Evolutionary conservation across 2,329 filamentous ascomycete species (phyloP).

Genomic region (Coniochaeta sp.): DNA sequence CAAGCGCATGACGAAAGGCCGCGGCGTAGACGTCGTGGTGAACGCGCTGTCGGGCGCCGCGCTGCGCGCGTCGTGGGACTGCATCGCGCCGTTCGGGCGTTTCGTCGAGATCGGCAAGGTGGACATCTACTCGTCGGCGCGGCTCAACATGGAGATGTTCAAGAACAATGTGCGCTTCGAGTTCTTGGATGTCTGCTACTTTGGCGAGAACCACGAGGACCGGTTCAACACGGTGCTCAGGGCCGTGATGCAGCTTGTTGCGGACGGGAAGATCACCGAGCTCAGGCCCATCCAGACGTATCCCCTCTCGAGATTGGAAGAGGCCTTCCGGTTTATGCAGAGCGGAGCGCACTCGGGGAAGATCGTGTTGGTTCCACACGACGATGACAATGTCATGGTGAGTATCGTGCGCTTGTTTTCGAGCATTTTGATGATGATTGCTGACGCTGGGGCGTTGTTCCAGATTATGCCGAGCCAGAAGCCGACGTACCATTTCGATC

Average conservation of each 20-base stretch:
- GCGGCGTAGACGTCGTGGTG: constrained; percentile 28
- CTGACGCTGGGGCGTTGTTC: not conserved
- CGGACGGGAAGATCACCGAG: not conserved
- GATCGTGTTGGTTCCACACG: not conserved
- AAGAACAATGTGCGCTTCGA: constrained; percentile 21
- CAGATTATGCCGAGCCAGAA: not conserved
- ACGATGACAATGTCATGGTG: not conserved
- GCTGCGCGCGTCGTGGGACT: constrained; percentile 32
- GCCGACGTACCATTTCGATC: not conserved
- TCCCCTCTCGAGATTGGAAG: not conserved
- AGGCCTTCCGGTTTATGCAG: constrained; percentile 1
- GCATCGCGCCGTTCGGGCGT: constrained; percentile 32
- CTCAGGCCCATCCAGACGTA: not conserved
- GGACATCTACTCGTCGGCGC: constrained; percentile 28
- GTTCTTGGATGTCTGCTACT: not conserved
- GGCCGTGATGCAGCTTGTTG: not conserved
- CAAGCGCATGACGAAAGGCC: constrained; percentile 15
- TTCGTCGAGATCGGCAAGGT: constrained; percentile 38
- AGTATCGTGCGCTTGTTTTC: too few species aligned
- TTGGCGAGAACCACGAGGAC: not conserved
- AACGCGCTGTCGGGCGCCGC: constrained; percentile 32
- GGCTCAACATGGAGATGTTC: constrained; percentile 35
- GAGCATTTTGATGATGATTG: too few species aligned
- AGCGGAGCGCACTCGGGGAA: constrained; percentile 2
- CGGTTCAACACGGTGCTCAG: not conserved